Conservation (phyloP, 2,329 filamentous ascomycete genomes). For the Fusarium sp. region DNA sequence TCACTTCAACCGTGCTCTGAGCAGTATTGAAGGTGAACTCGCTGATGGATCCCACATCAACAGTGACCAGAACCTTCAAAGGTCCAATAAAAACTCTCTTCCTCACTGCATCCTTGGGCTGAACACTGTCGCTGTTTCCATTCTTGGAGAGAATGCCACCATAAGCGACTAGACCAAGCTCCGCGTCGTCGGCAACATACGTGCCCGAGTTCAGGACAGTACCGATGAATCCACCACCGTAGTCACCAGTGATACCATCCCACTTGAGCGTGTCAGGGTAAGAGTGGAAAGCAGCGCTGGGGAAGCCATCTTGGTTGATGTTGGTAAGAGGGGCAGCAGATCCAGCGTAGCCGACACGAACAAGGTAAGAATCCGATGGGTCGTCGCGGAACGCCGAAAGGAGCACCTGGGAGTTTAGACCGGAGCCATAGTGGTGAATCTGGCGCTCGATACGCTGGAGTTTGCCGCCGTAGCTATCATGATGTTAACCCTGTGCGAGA, state of each 20-base stretch:
- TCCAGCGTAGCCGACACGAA: slow-evolving; percentile 64
- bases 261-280: slow-evolving; percentile 64
- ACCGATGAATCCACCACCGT: slow-evolving; percentile 64
- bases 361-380: slow-evolving; percentile 57
- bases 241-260: slow-evolving; percentile 67
- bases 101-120: slow-evolving; percentile 57
- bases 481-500: not conserved
- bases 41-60: slow-evolving; percentile 56
- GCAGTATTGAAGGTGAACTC: slow-evolving; percentile 48
- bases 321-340: slow-evolving; percentile 62
- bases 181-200: slow-evolving; percentile 57
- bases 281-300: slow-evolving; percentile 64
- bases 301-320: slow-evolving; percentile 64
- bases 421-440: slow-evolving; percentile 68
- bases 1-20: slow-evolving; percentile 29
- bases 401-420: slow-evolving; percentile 64
- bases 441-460: slow-evolving; percentile 54
- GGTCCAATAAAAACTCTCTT: slow-evolving; percentile 59
- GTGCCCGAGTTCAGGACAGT: slow-evolving; percentile 59
- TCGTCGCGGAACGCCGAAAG: slow-evolving; percentile 60
- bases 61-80: slow-evolving; percentile 51
- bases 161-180: slow-evolving; percentile 59
- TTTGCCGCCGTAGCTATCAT: slow-evolving; percentile 53
- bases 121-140: slow-evolving; percentile 47
- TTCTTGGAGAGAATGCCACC: slow-evolving; percentile 53